Base-by-base conservation (phyloP, 2,329 filamentous ascomycete species). In the Colletotrichum endophyticum region DNA sequence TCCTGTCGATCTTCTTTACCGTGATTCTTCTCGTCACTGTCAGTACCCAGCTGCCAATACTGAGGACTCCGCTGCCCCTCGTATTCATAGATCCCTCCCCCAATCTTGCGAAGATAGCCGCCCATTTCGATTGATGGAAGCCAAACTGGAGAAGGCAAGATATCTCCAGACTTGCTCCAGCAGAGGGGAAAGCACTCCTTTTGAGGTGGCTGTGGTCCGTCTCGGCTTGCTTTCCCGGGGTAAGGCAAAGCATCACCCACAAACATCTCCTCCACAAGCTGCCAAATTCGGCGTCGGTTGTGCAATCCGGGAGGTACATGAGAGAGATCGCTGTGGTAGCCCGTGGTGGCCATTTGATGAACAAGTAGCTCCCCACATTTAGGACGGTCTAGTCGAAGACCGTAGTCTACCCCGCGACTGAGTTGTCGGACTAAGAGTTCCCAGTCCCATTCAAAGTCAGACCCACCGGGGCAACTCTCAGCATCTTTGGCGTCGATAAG, bases 71-170 rank as follows among this genome's bases (percentile, higher is more conserved):
- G n/a, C 57, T 62, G 28, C 16, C 28, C 27, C 57, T 30, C 8
- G 0, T 0, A 11, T 0, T 12, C 25, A 4, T 1, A 1, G 57
- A 32, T n/a, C 4, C 0, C 16, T 7, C 27, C 27, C 6, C 27
- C 27, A 62, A 62, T 19, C 6, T 27, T 28, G 0, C 57, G 28
- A 1, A 30, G 0, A 61, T 19, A 61, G 49, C 1, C 7, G 6
- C 7, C 28, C 28, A 9, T 57, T 11, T 62, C 59, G 8, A 34
- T 28, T 22, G 30, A 32, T 0, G 59, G 59, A 25, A 34, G 28
- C 28, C 59, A 62, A 0, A 62, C 0, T 4, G 28, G 59, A 32
- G 16, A 8, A 19, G 28, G 6, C 59, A 62, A 62, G 19, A 62
- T n/a, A 3, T 15, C 19, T 32, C 28, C 59, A 13, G 12, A 62